phyloP scores from a whole-genome alignment of 495 filamentous ascomycete species.

The Aspergillus hancockii region DNA sequence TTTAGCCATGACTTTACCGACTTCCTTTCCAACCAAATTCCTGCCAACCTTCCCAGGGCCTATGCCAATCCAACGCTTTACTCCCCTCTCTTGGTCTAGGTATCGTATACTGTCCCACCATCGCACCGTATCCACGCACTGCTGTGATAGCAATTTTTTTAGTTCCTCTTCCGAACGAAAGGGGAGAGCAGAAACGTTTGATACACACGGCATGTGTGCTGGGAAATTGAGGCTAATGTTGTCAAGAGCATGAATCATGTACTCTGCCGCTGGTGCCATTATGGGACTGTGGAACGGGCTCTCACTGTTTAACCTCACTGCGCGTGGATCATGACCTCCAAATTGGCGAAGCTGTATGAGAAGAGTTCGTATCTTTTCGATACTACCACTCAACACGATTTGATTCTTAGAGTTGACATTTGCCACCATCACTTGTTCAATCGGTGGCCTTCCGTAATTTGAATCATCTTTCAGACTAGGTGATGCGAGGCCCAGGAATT shows the following conservation, averaged over 20 bases:
- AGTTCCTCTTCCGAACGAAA: conserved; percentile 73
- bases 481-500: conserved; percentile 70
- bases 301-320: conserved; percentile 83
- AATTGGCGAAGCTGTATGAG: conserved; percentile 89
- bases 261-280: conserved; percentile 79
- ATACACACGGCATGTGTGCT: conserved; percentile 72
- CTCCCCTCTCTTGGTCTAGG: conserved; percentile 80
- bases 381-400: conserved; percentile 88
- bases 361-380: conserved; percentile 82
- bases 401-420: conserved; percentile 97
- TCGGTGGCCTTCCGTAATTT: conserved; percentile 62
- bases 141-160: conserved; percentile 70
- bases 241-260: conserved; percentile 67
- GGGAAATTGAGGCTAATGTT: conserved; percentile 68
- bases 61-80: conserved; percentile 88
- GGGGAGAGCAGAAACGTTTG: conserved; percentile 80
- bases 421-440: conserved; percentile 86
- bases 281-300: conserved; percentile 91
- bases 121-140: conserved; percentile 82
- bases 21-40: conserved; percentile 93
- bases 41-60: conserved; percentile 93
- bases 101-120: conserved; percentile 95
- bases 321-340: conserved; percentile 87
- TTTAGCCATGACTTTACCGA: conserved; percentile 77
- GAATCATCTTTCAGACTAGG: conserved; percentile 68